phyloP scores from a whole-genome alignment of 306 rosid species.

The Cucumis hystrix region DNA sequence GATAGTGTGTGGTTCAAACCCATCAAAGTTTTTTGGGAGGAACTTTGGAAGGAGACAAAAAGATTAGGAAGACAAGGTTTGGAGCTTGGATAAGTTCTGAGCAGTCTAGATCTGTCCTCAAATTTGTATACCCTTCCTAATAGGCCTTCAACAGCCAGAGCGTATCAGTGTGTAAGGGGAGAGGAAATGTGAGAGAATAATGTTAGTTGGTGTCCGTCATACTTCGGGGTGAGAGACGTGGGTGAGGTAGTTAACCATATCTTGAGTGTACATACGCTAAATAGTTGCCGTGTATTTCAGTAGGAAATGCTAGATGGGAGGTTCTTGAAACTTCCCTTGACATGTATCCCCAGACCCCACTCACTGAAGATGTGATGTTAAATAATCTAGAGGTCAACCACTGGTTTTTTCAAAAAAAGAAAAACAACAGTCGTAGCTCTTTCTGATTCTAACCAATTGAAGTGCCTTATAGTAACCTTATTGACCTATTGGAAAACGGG shows the following conservation, averaged over 20 bases:
- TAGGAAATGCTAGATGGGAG: not conserved
- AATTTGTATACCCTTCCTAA: not conserved
- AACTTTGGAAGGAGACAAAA: not conserved
- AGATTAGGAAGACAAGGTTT: not conserved
- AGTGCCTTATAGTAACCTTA: not conserved
- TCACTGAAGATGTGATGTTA: not conserved
- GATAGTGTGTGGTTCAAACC: not conserved
- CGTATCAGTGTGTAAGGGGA: not conserved
- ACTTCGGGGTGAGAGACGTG: not conserved
- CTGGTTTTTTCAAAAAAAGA: not conserved
- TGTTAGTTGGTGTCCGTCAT: not conserved
- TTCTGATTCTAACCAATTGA: not conserved
- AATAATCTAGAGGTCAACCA: not conserved
- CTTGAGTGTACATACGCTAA: not conserved
- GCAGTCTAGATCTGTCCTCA: not conserved
- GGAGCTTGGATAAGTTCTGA: not conserved
- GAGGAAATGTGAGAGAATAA: not conserved
- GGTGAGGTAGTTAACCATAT: not conserved
- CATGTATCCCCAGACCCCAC: not conserved
- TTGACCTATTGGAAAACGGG: not conserved
- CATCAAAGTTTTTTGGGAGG: not conserved
- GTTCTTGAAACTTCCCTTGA: not conserved
- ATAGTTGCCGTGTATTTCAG: not conserved
- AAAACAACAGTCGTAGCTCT: not conserved
- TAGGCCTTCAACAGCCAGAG: not conserved